Evolutionary conservation across 345 rosid species (phyloP).

Genomic region (Balakata baccata): DNA sequence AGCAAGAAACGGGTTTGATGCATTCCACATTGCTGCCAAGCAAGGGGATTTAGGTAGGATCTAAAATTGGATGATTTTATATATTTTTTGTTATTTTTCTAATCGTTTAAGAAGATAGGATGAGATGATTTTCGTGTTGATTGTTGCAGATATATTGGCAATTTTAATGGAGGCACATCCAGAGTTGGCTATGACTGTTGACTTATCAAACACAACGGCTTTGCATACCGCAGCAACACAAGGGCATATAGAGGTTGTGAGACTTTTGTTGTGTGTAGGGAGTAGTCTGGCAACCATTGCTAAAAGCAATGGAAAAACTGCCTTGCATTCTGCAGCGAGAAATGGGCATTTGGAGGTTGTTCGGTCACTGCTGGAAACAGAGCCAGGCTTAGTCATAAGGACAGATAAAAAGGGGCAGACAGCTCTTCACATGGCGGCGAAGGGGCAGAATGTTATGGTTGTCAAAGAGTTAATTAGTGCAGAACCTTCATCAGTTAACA

Average conservation of each 20-base stretch:
- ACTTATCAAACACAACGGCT: constrained; percentile 79
- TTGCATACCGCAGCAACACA: constrained; percentile 86
- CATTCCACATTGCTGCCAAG: constrained; percentile 93
- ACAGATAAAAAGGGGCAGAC: constrained; percentile 92
- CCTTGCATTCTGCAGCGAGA: constrained; percentile 86
- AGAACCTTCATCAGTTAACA: constrained; percentile 53
- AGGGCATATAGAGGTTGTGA: constrained; percentile 77
- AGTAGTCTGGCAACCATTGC: constrained; percentile 81
- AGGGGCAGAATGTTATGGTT: constrained; percentile 67
- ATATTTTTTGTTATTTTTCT: background rate
- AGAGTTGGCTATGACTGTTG: constrained; percentile 92
- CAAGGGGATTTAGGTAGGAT: constrained; percentile 78
- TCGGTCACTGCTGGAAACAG: constrained; percentile 54
- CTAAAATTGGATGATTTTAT: background rate
- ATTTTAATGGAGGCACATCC: constrained; percentile 71
- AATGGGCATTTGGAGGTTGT: constrained; percentile 80
- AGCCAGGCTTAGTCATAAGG: constrained; percentile 57
- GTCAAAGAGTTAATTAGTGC: constrained; percentile 65
- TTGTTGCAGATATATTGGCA: constrained; percentile 57
- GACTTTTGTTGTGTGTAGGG: constrained; percentile 60
- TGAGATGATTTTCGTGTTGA: background rate
- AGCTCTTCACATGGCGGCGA: constrained; percentile 92
- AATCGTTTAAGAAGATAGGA: background rate
- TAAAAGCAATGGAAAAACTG: constrained; percentile 87
- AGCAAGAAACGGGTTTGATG: constrained; percentile 92